Conservation (phyloP, 2,329 filamentous ascomycete genomes). For the Juglanconis oblonga region DNA sequence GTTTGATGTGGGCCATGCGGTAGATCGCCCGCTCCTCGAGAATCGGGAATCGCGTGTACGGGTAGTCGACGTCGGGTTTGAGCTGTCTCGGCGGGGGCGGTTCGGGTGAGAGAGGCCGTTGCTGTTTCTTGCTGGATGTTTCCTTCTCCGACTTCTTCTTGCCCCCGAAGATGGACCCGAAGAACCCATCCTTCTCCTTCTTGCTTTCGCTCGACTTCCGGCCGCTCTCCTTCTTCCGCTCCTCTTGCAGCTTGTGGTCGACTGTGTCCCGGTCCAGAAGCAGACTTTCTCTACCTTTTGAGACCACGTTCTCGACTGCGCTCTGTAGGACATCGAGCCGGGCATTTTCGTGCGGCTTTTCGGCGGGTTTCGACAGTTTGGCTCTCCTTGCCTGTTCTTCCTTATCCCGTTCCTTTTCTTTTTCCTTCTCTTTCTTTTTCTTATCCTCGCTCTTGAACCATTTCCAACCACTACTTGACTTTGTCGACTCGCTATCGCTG, state of each 20-base stretch:
- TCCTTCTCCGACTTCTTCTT: constrained; percentile 86
- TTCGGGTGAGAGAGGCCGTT: constrained; percentile 77
- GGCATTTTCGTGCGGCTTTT: constrained; percentile 71
- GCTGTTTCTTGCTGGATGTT: constrained; percentile 69
- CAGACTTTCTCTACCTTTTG: constrained; percentile 75
- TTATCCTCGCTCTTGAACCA: constrained; percentile 80
- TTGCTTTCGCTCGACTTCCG: constrained; percentile 74
- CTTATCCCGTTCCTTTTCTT: constrained; percentile 59
- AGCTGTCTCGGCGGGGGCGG: constrained; percentile 63
- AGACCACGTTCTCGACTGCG: constrained; percentile 70
- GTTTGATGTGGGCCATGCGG: constrained; percentile 96
- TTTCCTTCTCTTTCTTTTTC: constrained; percentile 66
- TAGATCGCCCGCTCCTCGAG: constrained; percentile 96
- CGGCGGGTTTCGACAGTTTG: constrained; percentile 55
- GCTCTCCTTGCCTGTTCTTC: constrained; percentile 67
- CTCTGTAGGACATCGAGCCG: constrained; percentile 83
- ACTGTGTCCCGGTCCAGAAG: constrained; percentile 75
- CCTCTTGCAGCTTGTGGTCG: constrained; percentile 71
- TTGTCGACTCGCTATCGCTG: constrained; percentile 61
- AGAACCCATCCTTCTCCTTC: constrained; percentile 91
- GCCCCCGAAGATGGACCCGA: constrained; percentile 89
- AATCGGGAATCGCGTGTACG: constrained; percentile 93
- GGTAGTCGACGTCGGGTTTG: constrained; percentile 87
- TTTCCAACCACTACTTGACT: constrained; percentile 79
- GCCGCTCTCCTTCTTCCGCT: constrained; percentile 75